Evolutionary conservation across 1,139 yeast genomes (phyloP).

Genomic region (Scheffersomyces stambukii): DNA sequence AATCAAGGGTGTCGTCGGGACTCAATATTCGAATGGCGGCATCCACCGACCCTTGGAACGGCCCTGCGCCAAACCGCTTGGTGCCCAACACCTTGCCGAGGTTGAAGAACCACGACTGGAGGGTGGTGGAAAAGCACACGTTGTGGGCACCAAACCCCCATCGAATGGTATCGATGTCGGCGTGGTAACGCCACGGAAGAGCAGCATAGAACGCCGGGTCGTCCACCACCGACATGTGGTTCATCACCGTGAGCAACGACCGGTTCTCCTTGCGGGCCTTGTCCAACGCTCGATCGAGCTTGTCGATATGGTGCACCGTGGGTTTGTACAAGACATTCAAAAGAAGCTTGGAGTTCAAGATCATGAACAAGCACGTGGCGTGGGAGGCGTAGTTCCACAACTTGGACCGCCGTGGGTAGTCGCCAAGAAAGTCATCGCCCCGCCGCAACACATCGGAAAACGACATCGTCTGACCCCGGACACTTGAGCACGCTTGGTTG

Average conservation of each 20-base stretch:
- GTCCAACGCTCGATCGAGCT: conserved; percentile 58
- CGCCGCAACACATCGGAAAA: conserved; percentile 65
- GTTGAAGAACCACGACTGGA: conserved; percentile 64
- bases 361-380: conserved; percentile 65
- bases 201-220: conserved; percentile 91
- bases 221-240: conserved; percentile 91
- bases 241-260: conserved; percentile 84
- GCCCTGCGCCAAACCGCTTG: conserved; percentile 85
- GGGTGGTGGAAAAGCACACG: conserved; percentile 67
- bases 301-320: conserved; percentile 55
- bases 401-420: conserved; percentile 55
- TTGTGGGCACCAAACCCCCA: conserved; percentile 97
- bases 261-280: conserved; percentile 65
- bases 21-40: conserved; percentile 84
- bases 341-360: conserved; percentile 60
- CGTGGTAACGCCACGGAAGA: conserved; percentile 67
- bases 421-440: conserved; percentile 67
- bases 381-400: conserved; percentile 70
- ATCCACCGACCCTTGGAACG: conserved; percentile 86
- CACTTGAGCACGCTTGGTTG: no score
- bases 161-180: conserved; percentile 64
- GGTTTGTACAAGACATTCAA: conserved; percentile 62
- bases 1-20: conserved; percentile 67
- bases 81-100: conserved; percentile 86
- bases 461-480: conserved; percentile 69